Evolutionary conservation across 176 grass and related monocot species (phyloP).

Genomic region (Luzula sylvatica): DNA sequence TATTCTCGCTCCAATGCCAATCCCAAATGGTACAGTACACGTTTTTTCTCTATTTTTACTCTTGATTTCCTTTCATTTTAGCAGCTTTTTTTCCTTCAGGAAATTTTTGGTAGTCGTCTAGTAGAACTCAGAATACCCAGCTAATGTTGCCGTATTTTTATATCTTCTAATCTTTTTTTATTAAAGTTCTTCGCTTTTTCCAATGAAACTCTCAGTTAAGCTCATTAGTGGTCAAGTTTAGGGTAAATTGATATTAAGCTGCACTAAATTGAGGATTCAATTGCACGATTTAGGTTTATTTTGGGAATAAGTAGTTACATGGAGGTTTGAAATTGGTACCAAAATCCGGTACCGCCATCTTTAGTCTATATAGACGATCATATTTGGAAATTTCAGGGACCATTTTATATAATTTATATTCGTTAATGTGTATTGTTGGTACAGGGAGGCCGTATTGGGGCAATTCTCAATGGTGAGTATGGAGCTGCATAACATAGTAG

Average conservation of each 20-base stretch:
- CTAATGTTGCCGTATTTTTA: too few species aligned
- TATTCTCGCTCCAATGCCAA: conserved; percentile 47
- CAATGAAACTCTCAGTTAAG: background rate
- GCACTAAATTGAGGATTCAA: background rate
- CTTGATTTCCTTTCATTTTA: background rate
- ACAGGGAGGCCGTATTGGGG: conserved; percentile 79
- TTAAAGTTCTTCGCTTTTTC: background rate
- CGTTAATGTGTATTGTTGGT: background rate
- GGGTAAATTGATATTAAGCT: too few species aligned
- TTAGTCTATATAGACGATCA: too few species aligned
- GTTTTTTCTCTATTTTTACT: background rate
- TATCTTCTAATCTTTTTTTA: background rate
- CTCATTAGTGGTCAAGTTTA: too few species aligned
- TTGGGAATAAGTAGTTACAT: too few species aligned
- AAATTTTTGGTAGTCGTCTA: background rate
- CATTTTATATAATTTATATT: background rate
- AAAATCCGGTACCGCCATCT: too few species aligned
- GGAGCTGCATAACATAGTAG: conserved; percentile 96
- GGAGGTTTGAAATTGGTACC: too few species aligned
- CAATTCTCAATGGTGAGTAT: conserved; percentile 96
- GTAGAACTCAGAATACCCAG: background rate
- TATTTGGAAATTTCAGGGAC: background rate
- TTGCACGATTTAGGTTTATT: too few species aligned
- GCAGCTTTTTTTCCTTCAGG: background rate
- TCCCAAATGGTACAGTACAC: conserved; percentile 53